phyloP scores from a whole-genome alignment of 1,284 basidiomycete genomes.

The Tilletia indica region DNA sequence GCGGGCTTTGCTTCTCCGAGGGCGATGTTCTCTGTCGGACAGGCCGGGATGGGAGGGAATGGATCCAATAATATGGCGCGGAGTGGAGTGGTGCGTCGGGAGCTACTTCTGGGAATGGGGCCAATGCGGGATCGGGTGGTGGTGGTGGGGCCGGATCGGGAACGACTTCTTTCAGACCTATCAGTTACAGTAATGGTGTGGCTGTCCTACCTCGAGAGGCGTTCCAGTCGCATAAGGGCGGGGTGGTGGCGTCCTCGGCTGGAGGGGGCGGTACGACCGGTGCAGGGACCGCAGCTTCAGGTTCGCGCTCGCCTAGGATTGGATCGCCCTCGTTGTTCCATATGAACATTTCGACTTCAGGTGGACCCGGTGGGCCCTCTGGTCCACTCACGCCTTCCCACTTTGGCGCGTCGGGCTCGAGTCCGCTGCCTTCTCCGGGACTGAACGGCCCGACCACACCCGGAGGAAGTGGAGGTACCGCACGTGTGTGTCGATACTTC shows the following conservation, averaged over 20 bases:
- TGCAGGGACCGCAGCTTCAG: not conserved
- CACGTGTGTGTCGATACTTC: slow-evolving; percentile 85
- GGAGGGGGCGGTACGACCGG: not conserved
- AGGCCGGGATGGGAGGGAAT: not conserved
- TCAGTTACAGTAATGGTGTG: slow-evolving; percentile 18
- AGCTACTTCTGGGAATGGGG: not conserved
- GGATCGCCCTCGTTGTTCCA: not conserved
- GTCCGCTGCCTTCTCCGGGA: slow-evolving; percentile 4
- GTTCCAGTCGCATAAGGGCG: slow-evolving; percentile 19
- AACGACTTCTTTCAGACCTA: not conserved
- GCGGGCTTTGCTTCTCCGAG: slow-evolving; percentile 2
- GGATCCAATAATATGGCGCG: not conserved
- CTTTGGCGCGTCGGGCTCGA: not conserved
- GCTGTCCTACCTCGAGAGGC: slow-evolving; percentile 20
- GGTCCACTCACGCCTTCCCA: slow-evolving; percentile 12
- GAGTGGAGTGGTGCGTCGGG: not conserved
- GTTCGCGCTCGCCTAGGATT: not conserved
- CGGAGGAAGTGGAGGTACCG: slow-evolving; percentile 20
- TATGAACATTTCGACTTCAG: not conserved
- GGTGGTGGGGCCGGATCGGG: not conserved
- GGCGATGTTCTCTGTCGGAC: slow-evolving; percentile 5
- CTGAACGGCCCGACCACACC: slow-evolving; percentile 8
- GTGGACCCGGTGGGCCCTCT: not conserved
- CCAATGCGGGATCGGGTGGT: not conserved
- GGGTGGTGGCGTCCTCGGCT: not conserved